Evolutionary conservation across 129 eudicot species (phyloP), one percentile per base, ranked within the genome.

Genomic region (Escallonia rubra): DNA sequence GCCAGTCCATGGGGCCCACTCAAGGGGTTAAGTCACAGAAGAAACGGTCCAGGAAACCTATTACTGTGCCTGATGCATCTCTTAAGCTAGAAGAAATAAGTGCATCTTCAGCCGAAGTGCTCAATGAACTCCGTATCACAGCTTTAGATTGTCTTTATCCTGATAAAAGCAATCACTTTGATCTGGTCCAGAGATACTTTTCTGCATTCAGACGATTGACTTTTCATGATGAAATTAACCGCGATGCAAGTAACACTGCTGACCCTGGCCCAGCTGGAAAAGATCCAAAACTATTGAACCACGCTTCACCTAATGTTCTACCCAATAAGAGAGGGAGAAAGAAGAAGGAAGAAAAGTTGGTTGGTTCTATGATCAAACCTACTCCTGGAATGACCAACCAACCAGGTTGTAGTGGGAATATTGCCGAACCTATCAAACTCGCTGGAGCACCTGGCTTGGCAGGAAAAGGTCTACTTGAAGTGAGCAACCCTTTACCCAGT

Each of bases 81-180:
- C 23, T 47, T 65, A 57, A 65, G 53, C 51, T 50, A 15, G 76
- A 72, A 45, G 61, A 13, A 34, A 67, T 53, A 62, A 69, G 56
- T 73, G 78, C 68, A 71, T 64, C 74, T 62, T 71, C 90, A 14
- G 68, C 74, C 7, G 71, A 76, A 60, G 57, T 84, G 79, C 76
- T 84, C 10, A 48, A 72, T 9, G 78, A 80, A 67, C 73, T 84
- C 41, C 71, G 42, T 51, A 44, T 61, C 34, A 59, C 76, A 34
- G 89, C 86, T 41, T 58, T 78, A 15, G 81, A 76, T 76, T 53
- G 83, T 71, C 60, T 59, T 6, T 66, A 70, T 74, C 73, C 79
- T 64, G 51, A 41, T 6, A 16, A 60, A 47, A 73, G 81, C 41
- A 76, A 44, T 43, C 48, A 45, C 10, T 65, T 77, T 70, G 80